These are phyloP conservation scores for Sporothrix curviconia DNA, from an alignment of 2,329 filamentous ascomycete species.

Conservation along the genomic window DNA sequence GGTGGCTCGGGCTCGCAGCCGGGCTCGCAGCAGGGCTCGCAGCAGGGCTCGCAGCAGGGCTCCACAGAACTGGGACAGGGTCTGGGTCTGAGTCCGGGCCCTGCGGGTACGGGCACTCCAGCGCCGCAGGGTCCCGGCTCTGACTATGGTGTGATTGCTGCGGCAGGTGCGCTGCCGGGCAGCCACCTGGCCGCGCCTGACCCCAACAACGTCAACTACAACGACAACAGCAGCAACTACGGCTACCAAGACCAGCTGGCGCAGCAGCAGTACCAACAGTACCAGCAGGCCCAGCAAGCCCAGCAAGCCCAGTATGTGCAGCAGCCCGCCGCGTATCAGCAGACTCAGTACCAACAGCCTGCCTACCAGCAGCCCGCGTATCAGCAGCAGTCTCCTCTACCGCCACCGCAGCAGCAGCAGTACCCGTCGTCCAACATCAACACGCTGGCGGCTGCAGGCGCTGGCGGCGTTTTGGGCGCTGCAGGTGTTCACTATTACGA, in stretches of 20 bases:
- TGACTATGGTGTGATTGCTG: slow-evolving; percentile 46
- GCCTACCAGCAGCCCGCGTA: too few species aligned
- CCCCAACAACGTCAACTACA: not conserved
- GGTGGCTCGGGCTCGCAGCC: slow-evolving; percentile 52
- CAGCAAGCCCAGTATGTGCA: not conserved
- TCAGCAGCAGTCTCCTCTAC: slow-evolving; percentile 28
- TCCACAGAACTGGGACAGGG: too few species aligned
- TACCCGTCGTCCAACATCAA: too few species aligned
- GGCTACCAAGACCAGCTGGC: not conserved
- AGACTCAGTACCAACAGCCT: not conserved
- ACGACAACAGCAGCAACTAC: not conserved
- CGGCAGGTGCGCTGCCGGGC: slow-evolving; percentile 49
- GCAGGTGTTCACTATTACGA: not conserved
- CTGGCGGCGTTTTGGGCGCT: too few species aligned
- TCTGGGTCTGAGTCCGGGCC: too few species aligned
- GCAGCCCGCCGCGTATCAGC: not conserved
- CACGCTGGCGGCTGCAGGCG: too few species aligned
- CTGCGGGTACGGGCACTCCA: not conserved
- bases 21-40: slow-evolving; percentile 19
- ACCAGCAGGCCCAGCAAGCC: not conserved
- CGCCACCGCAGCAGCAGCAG: slow-evolving; percentile 21
- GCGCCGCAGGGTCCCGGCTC: slow-evolving; percentile 23
- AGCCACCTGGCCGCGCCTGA: slow-evolving; percentile 26
- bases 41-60: slow-evolving; percentile 23
- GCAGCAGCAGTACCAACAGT: not conserved